phyloP scores from a whole-genome alignment of 164 flowering plant genomes.

The Buxus sempervirens region DNA sequence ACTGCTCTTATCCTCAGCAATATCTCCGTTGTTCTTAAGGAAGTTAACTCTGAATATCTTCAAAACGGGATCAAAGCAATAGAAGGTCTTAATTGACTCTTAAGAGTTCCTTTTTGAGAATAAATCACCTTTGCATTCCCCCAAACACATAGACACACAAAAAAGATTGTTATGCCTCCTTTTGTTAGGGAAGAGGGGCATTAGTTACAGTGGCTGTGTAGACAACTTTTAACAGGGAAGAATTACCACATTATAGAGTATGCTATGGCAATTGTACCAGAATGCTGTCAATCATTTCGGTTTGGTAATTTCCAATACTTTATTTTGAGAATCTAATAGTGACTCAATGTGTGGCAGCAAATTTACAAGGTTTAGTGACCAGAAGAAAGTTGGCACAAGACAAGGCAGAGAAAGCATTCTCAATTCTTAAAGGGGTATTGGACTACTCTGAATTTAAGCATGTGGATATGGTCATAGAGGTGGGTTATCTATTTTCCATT shows the following conservation, averaged over 20 bases:
- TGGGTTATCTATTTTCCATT: constrained; percentile 16
- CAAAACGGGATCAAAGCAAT: constrained; percentile 66
- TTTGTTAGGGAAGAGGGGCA: not conserved
- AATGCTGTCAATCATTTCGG: not conserved
- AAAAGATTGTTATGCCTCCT: constrained; percentile 4
- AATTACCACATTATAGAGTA: not conserved
- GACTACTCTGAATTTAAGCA: constrained; percentile 87
- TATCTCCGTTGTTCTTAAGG: constrained; percentile 74
- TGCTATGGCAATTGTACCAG: not conserved
- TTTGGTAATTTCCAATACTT: not conserved
- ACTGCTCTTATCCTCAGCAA: constrained; percentile 75
- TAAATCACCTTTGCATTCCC: too few species aligned
- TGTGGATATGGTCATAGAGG: constrained; percentile 99
- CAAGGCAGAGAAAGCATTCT: constrained; percentile 63
- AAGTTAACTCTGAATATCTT: constrained; percentile 76
- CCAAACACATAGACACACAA: too few species aligned
- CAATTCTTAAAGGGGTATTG: constrained; percentile 70
- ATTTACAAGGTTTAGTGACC: constrained; percentile 60
- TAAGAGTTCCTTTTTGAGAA: not conserved
- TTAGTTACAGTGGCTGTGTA: not conserved
- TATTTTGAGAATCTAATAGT: constrained; percentile 3
- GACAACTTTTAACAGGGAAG: not conserved
- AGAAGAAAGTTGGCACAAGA: constrained; percentile 60
- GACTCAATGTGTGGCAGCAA: constrained; percentile 42
- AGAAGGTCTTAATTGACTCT: constrained; percentile 48